Evolutionary conservation across 2,329 filamentous ascomycete genomes (phyloP).

Genomic region (Venturia effusa): DNA sequence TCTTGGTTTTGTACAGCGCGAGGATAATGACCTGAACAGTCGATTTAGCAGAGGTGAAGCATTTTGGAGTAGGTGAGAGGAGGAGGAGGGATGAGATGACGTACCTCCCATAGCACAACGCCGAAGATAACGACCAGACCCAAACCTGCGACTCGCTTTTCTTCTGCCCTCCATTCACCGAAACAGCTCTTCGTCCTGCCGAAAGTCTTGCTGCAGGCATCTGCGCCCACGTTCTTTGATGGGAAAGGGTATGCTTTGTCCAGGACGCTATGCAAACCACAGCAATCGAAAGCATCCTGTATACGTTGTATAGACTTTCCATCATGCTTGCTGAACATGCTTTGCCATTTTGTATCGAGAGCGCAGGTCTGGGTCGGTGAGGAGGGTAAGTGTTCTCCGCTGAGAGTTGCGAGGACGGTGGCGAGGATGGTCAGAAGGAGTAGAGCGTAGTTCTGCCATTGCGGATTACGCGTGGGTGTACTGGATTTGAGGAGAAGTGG

Average conservation of each 20-base stretch:
- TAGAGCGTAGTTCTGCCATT: constrained; percentile 12
- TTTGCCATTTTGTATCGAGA: constrained; percentile 46
- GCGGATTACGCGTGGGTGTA: background rate
- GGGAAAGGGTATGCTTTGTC: constrained; percentile 57
- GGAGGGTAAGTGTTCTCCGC: constrained; percentile 32
- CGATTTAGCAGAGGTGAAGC: background rate
- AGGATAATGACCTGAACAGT: background rate
- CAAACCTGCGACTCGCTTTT: constrained; percentile 43
- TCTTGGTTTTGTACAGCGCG: background rate
- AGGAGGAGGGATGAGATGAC: constrained; percentile 10
- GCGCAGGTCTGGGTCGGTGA: constrained; percentile 37
- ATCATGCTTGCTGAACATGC: constrained; percentile 43
- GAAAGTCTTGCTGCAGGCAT: constrained; percentile 38
- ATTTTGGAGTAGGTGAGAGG: background rate
- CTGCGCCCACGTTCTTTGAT: constrained; percentile 19
- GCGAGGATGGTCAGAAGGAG: constrained; percentile 31
- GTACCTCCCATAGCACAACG: constrained; percentile 47
- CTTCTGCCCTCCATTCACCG: constrained; percentile 44
- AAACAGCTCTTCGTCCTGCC: constrained; percentile 39
- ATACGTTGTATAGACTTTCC: constrained; percentile 43
- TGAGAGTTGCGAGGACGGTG: constrained; percentile 34
- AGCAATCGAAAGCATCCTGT: constrained; percentile 57
- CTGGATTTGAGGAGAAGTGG: constrained; percentile 18
- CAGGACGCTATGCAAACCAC: constrained; percentile 46
- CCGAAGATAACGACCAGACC: constrained; percentile 44